phyloP scores from a whole-genome alignment of 495 filamentous ascomycete genomes.

The Penicillium canariense region DNA sequence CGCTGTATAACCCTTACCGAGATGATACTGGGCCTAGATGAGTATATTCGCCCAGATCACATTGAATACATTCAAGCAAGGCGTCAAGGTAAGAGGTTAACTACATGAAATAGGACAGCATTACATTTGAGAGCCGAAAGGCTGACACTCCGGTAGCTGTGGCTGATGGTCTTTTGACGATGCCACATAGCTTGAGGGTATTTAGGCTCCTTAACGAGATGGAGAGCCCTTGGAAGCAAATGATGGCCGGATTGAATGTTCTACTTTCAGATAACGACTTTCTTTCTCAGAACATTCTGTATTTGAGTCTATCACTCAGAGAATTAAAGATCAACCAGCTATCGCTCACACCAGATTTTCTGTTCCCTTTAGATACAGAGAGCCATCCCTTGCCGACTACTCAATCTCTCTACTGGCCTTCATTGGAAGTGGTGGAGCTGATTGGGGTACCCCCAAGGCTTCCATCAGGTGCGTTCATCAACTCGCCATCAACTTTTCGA shows the following conservation, averaged over 20 bases:
- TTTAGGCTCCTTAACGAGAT: not conserved
- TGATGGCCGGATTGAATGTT: not conserved
- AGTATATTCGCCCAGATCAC: too few species aligned
- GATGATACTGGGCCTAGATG: too few species aligned
- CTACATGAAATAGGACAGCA: too few species aligned
- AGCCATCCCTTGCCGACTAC: not conserved
- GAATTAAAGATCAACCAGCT: not conserved
- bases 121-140: too few species aligned
- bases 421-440: not conserved
- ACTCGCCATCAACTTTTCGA: not conserved
- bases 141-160: too few species aligned
- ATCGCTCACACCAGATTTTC: not conserved
- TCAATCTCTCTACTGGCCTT: not conserved
- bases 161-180: too few species aligned
- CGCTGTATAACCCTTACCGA: too few species aligned
- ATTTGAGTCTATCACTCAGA: not conserved
- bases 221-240: not conserved
- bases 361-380: not conserved
- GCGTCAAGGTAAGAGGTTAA: too few species aligned
- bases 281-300: not conserved
- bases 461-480: not conserved
- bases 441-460: not conserved
- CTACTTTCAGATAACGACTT: not conserved
- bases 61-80: too few species aligned
- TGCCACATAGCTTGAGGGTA: too few species aligned